These are phyloP conservation scores for Drosera capensis DNA, from an alignment of 148 eudicot species.

Conservation along the genomic window DNA sequence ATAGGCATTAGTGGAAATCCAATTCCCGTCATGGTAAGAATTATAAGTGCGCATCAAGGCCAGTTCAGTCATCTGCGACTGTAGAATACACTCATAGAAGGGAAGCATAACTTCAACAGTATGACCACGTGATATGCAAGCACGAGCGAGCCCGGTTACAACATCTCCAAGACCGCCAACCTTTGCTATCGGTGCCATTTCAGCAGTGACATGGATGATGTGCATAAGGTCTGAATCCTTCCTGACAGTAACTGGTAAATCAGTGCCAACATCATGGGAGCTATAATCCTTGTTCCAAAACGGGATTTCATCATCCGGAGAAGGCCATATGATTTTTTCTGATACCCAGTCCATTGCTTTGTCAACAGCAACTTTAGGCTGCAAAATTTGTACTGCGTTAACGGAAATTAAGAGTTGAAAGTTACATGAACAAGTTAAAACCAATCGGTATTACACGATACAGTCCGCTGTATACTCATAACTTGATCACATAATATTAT, in stretches of 20 bases:
- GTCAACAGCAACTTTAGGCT: too few relatives aligned
- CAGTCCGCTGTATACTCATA: too few relatives aligned
- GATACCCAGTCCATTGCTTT: slow-evolving; percentile 12
- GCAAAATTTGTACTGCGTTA: too few relatives aligned
- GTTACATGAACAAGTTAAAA: too few relatives aligned
- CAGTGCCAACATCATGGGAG: slow-evolving; percentile 21
- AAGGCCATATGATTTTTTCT: slow-evolving; percentile 46
- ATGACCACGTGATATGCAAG: slow-evolving; percentile 76
- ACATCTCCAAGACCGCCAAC: slow-evolving; percentile 95
- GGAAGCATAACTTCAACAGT: slow-evolving; percentile 67
- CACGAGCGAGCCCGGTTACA: slow-evolving; percentile 84
- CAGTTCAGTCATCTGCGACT: slow-evolving; percentile 40
- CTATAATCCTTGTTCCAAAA: slow-evolving; percentile 47
- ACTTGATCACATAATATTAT: too few relatives aligned
- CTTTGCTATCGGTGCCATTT: slow-evolving; percentile 86
- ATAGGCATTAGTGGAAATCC: slow-evolving; percentile 67
- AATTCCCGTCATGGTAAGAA: slow-evolving; percentile 52
- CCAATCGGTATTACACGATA: too few relatives aligned
- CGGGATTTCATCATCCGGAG: slow-evolving; percentile 53
- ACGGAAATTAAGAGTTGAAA: too few relatives aligned
- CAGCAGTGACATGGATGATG: slow-evolving; percentile 70
- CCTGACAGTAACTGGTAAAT: slow-evolving; percentile 13
- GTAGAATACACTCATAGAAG: slow-evolving; percentile 67
- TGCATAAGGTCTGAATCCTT: slow-evolving; percentile 50
- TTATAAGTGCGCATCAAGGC: slow-evolving; percentile 34